Evolutionary conservation across 2,329 filamentous ascomycete species (phyloP).

Genomic region (Graphilbum ipis-grandicollis): DNA sequence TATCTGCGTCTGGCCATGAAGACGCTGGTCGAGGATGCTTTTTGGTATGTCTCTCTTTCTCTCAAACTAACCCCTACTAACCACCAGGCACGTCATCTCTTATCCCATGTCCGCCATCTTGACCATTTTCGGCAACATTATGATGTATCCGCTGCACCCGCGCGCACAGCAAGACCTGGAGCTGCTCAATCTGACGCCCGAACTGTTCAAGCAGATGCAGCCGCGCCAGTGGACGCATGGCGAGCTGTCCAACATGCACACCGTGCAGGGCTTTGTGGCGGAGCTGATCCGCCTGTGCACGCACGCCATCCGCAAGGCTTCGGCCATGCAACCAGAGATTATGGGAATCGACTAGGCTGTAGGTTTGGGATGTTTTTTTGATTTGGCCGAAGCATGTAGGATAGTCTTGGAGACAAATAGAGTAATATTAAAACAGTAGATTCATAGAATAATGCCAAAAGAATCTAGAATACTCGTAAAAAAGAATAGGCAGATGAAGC

Average conservation of each 20-base stretch:
- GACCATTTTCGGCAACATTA: constrained; percentile 35
- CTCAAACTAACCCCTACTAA: not conserved
- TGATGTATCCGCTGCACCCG: constrained; percentile 26
- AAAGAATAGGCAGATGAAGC: too few species aligned
- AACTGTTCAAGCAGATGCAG: constrained; percentile 24
- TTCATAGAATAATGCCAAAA: too few species aligned
- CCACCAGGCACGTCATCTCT: constrained; percentile 31
- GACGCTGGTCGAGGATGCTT: constrained; percentile 25
- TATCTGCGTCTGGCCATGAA: constrained; percentile 26
- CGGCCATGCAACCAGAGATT: not conserved
- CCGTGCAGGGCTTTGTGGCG: constrained; percentile 6
- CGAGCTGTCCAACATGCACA: constrained; percentile 5
- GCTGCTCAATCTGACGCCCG: constrained; percentile 23
- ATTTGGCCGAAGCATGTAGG: too few species aligned
- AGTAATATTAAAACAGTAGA: too few species aligned
- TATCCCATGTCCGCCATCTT: constrained; percentile 38
- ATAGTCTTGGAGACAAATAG: too few species aligned
- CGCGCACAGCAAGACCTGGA: constrained; percentile 26
- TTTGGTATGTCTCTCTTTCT: constrained; percentile 22
- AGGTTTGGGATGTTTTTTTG: too few species aligned
- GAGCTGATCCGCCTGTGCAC: constrained; percentile 7
- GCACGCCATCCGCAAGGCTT: constrained; percentile 6
- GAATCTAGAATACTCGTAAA: too few species aligned
- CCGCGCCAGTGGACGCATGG: constrained; percentile 1
- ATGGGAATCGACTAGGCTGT: too few species aligned